Evolutionary conservation across 768 basidiomycete species (phyloP).

Genomic region (Mycena albidolilacea): DNA sequence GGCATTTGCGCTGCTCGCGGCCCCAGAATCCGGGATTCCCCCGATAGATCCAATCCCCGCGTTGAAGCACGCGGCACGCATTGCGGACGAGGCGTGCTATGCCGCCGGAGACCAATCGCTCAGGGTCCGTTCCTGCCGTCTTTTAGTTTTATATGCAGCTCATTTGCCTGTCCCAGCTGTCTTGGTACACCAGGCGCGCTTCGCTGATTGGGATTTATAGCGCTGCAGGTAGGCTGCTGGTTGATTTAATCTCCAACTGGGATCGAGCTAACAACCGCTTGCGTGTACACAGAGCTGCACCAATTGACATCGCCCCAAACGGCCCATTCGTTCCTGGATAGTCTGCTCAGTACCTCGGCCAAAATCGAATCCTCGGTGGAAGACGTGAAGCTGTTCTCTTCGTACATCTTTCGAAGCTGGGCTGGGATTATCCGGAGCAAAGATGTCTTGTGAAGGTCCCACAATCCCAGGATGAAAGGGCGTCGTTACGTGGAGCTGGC

Average conservation of each 20-base stretch:
- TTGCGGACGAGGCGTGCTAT: constrained; percentile 83
- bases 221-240: constrained; percentile 68
- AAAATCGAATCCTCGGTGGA: constrained; percentile 61
- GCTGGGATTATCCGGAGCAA: constrained; percentile 78
- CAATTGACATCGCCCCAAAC: constrained; percentile 85
- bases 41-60: constrained; percentile 74
- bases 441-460: constrained; percentile 59
- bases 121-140: constrained; percentile 61
- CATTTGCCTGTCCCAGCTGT: constrained; percentile 57
- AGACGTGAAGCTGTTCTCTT: constrained; percentile 69
- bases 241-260: neutral
- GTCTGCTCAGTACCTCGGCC: constrained; percentile 68
- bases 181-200: constrained; percentile 81
- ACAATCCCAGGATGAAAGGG: no score
- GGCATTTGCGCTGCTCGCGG: constrained; percentile 82
- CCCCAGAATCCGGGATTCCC: constrained; percentile 62
- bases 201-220: constrained; percentile 78
- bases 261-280: neutral
- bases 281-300: constrained; percentile 71
- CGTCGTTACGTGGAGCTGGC: no score
- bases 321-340: constrained; percentile 75
- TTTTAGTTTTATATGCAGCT: constrained; percentile 14
- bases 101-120: constrained; percentile 66
- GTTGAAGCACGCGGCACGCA: constrained; percentile 68
- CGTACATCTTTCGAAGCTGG: constrained; percentile 80